phyloP scores from a whole-genome alignment of 75 land plant species.

The Adiantum capillusveneris region DNA sequence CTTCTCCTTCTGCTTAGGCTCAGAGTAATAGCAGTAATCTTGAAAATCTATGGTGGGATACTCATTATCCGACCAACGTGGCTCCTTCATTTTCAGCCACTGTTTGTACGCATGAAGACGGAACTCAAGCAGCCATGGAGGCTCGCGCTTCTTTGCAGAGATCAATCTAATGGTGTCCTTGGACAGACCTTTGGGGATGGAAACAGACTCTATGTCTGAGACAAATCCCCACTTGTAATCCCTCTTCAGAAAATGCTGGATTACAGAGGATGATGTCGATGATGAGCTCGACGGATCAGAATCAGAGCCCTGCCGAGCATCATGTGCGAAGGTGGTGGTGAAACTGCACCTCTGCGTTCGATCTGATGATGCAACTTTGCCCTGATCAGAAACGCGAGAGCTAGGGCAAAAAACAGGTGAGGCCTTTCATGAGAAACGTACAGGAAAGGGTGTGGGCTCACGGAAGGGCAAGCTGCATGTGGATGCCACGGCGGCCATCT shows the following conservation, averaged over 20 bases:
- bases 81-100: constrained; percentile 79
- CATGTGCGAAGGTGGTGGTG: too few species aligned
- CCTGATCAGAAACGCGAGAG: too few species aligned
- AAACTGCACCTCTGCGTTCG: too few species aligned
- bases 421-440: too few species aligned
- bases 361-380: too few species aligned
- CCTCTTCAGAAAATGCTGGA: constrained; percentile 57
- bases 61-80: constrained; percentile 80
- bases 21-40: constrained; percentile 76
- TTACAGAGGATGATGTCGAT: constrained; percentile 43
- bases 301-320: too few species aligned
- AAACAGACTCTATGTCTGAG: constrained; percentile 71
- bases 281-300: too few species aligned
- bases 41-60: constrained; percentile 81
- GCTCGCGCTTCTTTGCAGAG: constrained; percentile 75
- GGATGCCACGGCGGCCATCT: too few species aligned
- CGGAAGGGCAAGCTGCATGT: too few species aligned
- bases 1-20: constrained; percentile 77
- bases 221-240: constrained; percentile 82
- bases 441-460: too few species aligned
- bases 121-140: constrained; percentile 94
- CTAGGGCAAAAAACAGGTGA: too few species aligned
- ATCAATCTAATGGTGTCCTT: constrained; percentile 78
- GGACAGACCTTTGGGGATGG: constrained; percentile 93
- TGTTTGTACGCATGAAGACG: constrained; percentile 65